Evolutionary conservation across 164 flowering plant genomes (phyloP).

Genomic region (Paratinospora sagittata): DNA sequence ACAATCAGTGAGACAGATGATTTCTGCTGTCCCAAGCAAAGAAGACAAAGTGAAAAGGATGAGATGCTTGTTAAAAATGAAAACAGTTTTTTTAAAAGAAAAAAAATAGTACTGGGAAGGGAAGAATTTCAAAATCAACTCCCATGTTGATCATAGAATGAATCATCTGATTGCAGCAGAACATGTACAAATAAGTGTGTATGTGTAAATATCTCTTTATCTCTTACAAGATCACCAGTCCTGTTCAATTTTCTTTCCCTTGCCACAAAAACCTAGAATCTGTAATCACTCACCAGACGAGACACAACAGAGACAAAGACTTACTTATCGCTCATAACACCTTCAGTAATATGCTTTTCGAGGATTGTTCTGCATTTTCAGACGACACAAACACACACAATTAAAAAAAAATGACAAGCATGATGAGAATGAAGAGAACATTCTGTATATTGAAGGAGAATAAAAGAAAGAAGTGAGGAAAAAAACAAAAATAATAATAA

Average conservation of each 20-base stretch:
- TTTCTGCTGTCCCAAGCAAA: no score
- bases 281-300: not conserved
- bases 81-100: not conserved
- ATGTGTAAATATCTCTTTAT: not conserved
- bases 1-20: no score
- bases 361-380: constrained; percentile 62
- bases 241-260: no score
- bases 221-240: not conserved
- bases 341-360: constrained; percentile 75
- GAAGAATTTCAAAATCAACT: no score
- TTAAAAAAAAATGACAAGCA: not conserved
- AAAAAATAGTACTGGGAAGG: not conserved
- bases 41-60: no score
- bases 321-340: not conserved
- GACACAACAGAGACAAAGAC: not conserved
- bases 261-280: no score
- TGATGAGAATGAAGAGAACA: not conserved
- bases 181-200: not conserved
- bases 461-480: not conserved
- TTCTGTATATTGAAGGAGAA: not conserved
- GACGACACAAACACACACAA: not conserved
- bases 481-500: not conserved
- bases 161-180: not conserved
- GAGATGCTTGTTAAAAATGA: no score
- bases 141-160: no score